Evolutionary conservation across 1,139 yeast genomes (phyloP), one percentile per base, ranked within the genome.

Genomic region (Pneumocystis jirovecii): DNA sequence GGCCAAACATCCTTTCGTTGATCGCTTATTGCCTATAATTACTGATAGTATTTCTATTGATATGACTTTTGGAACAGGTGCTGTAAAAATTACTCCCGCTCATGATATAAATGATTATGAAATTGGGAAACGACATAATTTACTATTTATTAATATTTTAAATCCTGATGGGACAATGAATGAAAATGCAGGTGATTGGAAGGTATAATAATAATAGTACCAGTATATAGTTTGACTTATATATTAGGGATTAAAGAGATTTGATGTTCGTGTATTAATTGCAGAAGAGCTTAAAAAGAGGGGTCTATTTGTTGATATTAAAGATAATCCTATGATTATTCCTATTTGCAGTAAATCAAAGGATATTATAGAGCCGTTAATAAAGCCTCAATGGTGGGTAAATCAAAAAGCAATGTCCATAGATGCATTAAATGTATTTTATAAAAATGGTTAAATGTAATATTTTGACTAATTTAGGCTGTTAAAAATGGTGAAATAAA

Each of bases 351-450:
- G 95, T 62, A 87, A 97, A 82, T 89, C 97, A 37, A 97, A 97
- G 70, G 98, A 93, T 78, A 81, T 93, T 70, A 91, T 93, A 74
- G 98, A 93, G 80, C 98, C 98, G 66, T 80, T 89, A 73, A 82
- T 93, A 79, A 93, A 93, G 79, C 98, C 98, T 68, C 98, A 93
- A 80, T 93, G 98, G 98, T 93, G 97, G 97, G 97, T 93, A 70
- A 80, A 87, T 68, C 97, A 91, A 79, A 81, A 82, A 74, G 88
- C 85, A 67, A 89, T 89, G 89, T 98, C 98, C 65, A 80, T 82
- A 72, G 90, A 82, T 69, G 97, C 97, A 68, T 25, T 50, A 3
- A 50, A 50, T 50, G 57, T 50, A 50, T 45, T 50, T 21, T 25
- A 85, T 91, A 71, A 81, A 84, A 67, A 25, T 50, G n/a, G 17